Evolutionary conservation across 306 rosid species (phyloP).

Genomic region (Begonia fuchsioides): DNA sequence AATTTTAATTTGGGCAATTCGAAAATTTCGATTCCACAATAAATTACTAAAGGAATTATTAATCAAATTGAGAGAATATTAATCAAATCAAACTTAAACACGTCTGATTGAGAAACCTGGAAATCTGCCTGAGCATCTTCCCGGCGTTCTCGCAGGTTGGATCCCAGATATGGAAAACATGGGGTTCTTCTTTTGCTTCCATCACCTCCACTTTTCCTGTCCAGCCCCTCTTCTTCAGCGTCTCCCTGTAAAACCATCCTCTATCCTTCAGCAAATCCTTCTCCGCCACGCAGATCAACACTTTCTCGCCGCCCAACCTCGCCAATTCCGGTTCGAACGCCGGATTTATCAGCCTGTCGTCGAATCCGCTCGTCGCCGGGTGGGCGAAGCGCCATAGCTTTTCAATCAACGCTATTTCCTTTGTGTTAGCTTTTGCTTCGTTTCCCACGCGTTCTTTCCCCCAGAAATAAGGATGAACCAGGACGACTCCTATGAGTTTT

Average conservation of each 20-base stretch:
- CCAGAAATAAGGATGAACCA: conserved; percentile 59
- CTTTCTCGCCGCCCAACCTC: conserved; percentile 24
- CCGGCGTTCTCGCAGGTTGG: conserved; percentile 18
- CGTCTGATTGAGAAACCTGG: conserved; percentile 22
- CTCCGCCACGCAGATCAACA: conserved; percentile 55
- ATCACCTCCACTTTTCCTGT: conserved; percentile 26
- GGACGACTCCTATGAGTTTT: conserved; percentile 24
- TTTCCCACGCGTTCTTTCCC: conserved; percentile 30
- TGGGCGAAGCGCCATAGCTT: conserved; percentile 33
- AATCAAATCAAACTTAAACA: too few species aligned
- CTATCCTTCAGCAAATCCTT: conserved; percentile 38
- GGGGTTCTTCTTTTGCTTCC: conserved; percentile 33
- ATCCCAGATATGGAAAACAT: conserved; percentile 50
- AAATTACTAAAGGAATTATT: too few species aligned
- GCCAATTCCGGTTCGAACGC: conserved; percentile 37
- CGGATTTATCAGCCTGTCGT: conserved; percentile 52
- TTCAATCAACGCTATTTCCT: neutral
- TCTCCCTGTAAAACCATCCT: conserved; percentile 31
- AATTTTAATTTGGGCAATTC: too few species aligned
- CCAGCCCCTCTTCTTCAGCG: conserved; percentile 36
- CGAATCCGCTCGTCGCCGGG: conserved; percentile 28
- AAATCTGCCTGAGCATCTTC: conserved; percentile 19
- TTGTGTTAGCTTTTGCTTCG: conserved; percentile 10
- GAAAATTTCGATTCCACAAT: too few species aligned
- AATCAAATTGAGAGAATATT: too few species aligned